A percentile compares a stretch with the other conserved stretches of the same genome.
Conservation (phyloP, 805 yeast species). For the Zygoascus flipseniorum region DNA sequence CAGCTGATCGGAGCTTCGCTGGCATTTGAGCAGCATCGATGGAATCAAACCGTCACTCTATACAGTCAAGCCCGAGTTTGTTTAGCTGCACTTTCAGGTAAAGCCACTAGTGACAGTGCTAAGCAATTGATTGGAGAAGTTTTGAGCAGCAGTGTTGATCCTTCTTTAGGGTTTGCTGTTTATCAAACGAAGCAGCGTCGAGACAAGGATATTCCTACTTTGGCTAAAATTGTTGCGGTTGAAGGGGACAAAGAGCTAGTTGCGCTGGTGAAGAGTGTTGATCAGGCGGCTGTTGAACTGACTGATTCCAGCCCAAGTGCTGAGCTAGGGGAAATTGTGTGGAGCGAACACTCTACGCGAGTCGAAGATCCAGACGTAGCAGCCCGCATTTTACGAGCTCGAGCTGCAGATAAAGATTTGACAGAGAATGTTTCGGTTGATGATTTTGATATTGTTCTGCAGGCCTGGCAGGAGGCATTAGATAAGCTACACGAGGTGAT, state of each 20-base stretch:
- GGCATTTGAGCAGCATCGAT: constrained; percentile 45
- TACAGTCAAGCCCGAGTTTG: constrained; percentile 56
- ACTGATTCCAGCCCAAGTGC: constrained; percentile 18
- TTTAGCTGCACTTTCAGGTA: constrained; percentile 42
- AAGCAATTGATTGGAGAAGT: constrained; percentile 43
- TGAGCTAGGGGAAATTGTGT: constrained; percentile 40
- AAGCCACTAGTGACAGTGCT: constrained; percentile 11
- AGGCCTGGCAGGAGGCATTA: constrained; percentile 63
- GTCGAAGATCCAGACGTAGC: constrained; percentile 69
- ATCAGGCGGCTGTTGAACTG: constrained; percentile 15
- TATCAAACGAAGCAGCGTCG: constrained; percentile 33
- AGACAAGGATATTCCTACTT: constrained; percentile 41
- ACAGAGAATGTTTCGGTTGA: constrained; percentile 30
- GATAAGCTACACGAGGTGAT: constrained; percentile 51
- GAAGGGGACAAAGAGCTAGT: constrained; percentile 31
- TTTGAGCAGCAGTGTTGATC: constrained; percentile 53
- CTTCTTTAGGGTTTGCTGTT: constrained; percentile 49
- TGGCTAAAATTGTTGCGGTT: constrained; percentile 38
- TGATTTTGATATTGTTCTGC: constrained; percentile 48
- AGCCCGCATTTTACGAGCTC: constrained; percentile 27
- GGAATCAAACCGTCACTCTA: constrained; percentile 43
- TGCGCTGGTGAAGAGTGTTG: constrained; percentile 28
- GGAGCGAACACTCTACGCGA: constrained; percentile 55
- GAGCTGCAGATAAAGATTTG: constrained; percentile 16
- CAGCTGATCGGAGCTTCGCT: constrained; percentile 48